Percentiles rank a stretch among this genome's conserved stretches.
Conservation (phyloP, 1,284 basidiomycete species). For the Microbotryum saponariae region DNA sequence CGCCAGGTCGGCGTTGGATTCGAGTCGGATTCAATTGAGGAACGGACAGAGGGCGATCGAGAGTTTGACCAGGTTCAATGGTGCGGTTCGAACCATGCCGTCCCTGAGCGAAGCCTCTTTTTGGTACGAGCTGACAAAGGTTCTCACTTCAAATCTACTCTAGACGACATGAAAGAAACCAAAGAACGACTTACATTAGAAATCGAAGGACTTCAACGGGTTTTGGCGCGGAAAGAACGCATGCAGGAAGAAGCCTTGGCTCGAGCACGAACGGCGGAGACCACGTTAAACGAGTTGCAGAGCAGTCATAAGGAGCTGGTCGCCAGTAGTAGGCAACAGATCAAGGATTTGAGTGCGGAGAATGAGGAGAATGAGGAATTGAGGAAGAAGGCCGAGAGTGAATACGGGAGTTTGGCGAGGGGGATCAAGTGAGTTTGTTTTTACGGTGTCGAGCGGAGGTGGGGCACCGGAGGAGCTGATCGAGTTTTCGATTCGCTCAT, state of each 20-base stretch:
- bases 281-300: conserved; percentile 23
- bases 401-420: conserved; percentile 24
- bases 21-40: conserved; percentile 26
- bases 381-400: conserved; percentile 20
- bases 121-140: conserved; percentile 5
- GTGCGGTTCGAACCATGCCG: conserved; percentile 1
- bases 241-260: conserved; percentile 57
- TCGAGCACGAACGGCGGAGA: conserved; percentile 39
- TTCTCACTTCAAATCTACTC: conserved; percentile 29
- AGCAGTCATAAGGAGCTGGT: conserved; percentile 20
- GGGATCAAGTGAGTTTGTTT: conserved; percentile 21
- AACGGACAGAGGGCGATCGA: conserved; percentile 31
- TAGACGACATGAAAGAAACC: conserved; percentile 75
- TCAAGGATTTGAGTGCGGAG: conserved; percentile 37
- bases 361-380: conserved; percentile 34
- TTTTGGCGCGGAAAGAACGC: conserved; percentile 74
- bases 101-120: neutral
- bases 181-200: conserved; percentile 69
- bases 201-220: conserved; percentile 75
- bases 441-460: too few species aligned
- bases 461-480: neutral
- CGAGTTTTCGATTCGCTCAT: neutral
- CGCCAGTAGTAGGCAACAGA: conserved; percentile 13
- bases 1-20: conserved; percentile 20
- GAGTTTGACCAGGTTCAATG: conserved; percentile 21